These are phyloP conservation scores for Actinidia arguta DNA, from an alignment of 179 eudicot species.

Conservation along the genomic window DNA sequence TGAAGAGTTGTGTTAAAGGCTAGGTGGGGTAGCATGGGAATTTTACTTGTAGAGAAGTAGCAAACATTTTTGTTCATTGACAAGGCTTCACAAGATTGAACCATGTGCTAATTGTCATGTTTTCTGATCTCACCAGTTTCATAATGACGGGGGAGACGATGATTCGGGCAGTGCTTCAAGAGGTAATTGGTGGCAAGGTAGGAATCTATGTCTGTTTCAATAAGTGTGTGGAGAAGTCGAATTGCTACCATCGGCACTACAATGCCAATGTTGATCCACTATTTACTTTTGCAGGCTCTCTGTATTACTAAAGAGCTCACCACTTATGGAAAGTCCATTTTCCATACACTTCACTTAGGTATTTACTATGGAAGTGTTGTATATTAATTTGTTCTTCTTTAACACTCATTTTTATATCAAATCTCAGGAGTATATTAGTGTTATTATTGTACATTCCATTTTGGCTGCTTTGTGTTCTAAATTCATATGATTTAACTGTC, in stretches of 20 bases:
- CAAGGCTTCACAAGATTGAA: neutral
- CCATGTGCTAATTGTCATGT: neutral
- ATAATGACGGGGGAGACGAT: constrained; percentile 53
- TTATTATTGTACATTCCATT: neutral
- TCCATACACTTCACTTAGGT: neutral
- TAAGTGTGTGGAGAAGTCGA: neutral
- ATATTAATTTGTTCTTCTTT: neutral
- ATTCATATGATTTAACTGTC: neutral
- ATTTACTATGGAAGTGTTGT: neutral
- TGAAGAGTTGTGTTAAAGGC: too few species aligned
- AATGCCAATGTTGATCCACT: neutral
- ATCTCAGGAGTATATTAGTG: neutral
- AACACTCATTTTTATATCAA: neutral
- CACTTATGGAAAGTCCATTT: constrained; percentile 1
- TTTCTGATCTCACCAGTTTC: constrained; percentile 28
- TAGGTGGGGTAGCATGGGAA: neutral
- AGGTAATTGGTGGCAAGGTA: constrained; percentile 75
- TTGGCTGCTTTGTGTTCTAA: neutral
- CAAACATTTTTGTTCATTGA: neutral
- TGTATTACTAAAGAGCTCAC: constrained; percentile 30
- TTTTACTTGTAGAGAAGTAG: neutral
- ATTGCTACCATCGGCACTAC: neutral
- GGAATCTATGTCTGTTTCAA: neutral
- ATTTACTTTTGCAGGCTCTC: constrained; percentile 31
- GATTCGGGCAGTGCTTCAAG: constrained; percentile 53